Evolutionary conservation across 2,329 filamentous ascomycete genomes (phyloP), one percentile per base, ranked within the genome.

Genomic region (Ascochyta clinopodiicola): DNA sequence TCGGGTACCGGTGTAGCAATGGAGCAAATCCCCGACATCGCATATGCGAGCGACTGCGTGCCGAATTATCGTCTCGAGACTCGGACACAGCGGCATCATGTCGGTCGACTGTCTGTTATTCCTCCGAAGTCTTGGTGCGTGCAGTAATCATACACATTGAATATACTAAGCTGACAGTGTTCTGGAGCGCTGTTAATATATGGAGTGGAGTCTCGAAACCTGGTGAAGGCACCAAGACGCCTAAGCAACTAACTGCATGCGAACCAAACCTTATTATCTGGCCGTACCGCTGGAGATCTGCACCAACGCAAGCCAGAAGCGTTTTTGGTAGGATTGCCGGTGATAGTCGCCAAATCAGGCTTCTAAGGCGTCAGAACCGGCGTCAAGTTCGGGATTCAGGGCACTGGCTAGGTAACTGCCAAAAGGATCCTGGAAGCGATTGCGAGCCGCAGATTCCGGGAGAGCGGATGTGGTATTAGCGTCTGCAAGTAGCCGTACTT

Each of bases 271-370:
- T 40, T 51, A 55, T 34, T 27, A 35, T 17, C 29, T 21, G 37
- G 17, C 31, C 34, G 19, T 43, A 31, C 29, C n/a, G 37, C 42
- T 32, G 8, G n/a, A 38, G 54, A 50, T 51, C 45, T 55, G 50
- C 46, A 48, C 13, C 27, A 56, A 35, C 29, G 39, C 36, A 38
- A 29, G 31, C 49, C 38, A 47, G 8, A 22, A 31, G 22, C 22
- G 25, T 32, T 58, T 50, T 25, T 42, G 40, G 51, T 43, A 55
- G 32, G 51, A 45, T 32, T 24, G 36, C 55, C 51, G 57, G 29
- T 6, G 35, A 35, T 17, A 7, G 9, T 42, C 35, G 39, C 4
- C 21, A n/a, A 31, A 43, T n/a, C 29, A 40, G 17, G 22, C n/a
- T 17, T 34, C 27, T 35, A 25, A 4, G 4, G 22, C 6, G 22